Percentiles rank a stretch among this genome's conserved stretches.
phyloP scores from a whole-genome alignment of 306 rosid genomes.

The Pterocarpus macrocarpus region DNA sequence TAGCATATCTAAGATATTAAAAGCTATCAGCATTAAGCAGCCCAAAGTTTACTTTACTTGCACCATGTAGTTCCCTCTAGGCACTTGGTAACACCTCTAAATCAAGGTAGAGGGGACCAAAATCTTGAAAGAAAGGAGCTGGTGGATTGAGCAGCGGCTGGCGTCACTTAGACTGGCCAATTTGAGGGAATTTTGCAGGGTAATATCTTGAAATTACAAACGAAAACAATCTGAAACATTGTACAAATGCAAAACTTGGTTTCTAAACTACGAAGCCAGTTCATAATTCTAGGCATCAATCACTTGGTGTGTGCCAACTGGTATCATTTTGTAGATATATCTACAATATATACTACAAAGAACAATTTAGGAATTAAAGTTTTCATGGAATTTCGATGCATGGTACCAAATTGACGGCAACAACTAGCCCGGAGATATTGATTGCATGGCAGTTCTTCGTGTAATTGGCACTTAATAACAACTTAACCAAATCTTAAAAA shows the following conservation, averaged over 20 bases:
- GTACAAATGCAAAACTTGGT: constrained; percentile 24
- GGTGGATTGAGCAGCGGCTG: constrained; percentile 45
- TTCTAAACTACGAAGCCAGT: not conserved
- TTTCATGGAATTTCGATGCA: too few species aligned
- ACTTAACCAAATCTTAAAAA: not conserved
- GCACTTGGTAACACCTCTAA: too few species aligned
- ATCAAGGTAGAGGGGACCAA: too few species aligned
- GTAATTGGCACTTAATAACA: not conserved
- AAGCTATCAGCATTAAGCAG: too few species aligned
- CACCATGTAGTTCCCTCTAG: too few species aligned
- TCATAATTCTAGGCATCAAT: not conserved
- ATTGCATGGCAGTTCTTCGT: not conserved
- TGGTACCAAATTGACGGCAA: too few species aligned
- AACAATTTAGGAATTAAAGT: too few species aligned
- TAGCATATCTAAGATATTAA: too few species aligned
- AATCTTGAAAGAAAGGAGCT: not conserved
- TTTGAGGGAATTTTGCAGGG: constrained; percentile 49
- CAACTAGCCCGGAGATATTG: too few species aligned
- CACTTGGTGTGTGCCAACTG: not conserved
- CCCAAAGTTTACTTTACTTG: too few species aligned
- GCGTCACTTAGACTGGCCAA: constrained; percentile 14
- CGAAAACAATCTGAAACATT: not conserved
- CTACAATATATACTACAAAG: too few species aligned
- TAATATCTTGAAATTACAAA: not conserved
- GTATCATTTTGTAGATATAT: too few species aligned